These are phyloP conservation scores for Spinellus fusiger DNA, from an alignment of 192 early-diverging fungal genomes.

Conservation along the genomic window DNA sequence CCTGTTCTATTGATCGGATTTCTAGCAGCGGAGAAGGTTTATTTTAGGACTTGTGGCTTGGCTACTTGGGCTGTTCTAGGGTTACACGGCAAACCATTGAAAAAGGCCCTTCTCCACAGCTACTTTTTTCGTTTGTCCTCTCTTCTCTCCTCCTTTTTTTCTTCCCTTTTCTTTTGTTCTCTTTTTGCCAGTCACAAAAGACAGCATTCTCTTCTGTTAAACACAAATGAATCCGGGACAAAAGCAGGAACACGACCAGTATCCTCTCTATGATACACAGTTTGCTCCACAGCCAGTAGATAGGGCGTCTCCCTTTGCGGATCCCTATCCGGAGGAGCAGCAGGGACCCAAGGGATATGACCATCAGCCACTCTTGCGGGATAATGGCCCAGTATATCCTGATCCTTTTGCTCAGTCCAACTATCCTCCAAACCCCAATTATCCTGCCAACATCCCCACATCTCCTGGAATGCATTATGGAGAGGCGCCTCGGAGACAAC, in stretches of 20 bases:
- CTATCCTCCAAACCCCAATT: constrained; percentile 9
- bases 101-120: background rate
- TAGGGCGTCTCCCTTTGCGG: constrained; percentile 22
- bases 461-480: constrained; percentile 33
- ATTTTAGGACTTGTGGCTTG: background rate
- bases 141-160: background rate
- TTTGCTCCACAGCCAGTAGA: constrained; percentile 22
- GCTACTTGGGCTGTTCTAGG: no score
- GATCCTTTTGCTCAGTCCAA: constrained; percentile 11
- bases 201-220: no score
- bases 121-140: background rate
- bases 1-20: background rate
- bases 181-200: background rate
- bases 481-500: constrained; percentile 37
- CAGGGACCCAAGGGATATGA: background rate
- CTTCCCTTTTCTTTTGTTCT: background rate
- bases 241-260: constrained; percentile 22
- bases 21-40: background rate
- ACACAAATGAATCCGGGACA: background rate
- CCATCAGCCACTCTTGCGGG: constrained; percentile 23
- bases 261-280: constrained; percentile 32
- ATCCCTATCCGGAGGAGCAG: constrained; percentile 22
- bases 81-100: background rate
- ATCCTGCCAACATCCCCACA: constrained; percentile 6
- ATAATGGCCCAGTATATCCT: constrained; percentile 6